Evolutionary conservation across 2,329 filamentous ascomycete species (phyloP).

Genomic region (Hypoxylon sp.): DNA sequence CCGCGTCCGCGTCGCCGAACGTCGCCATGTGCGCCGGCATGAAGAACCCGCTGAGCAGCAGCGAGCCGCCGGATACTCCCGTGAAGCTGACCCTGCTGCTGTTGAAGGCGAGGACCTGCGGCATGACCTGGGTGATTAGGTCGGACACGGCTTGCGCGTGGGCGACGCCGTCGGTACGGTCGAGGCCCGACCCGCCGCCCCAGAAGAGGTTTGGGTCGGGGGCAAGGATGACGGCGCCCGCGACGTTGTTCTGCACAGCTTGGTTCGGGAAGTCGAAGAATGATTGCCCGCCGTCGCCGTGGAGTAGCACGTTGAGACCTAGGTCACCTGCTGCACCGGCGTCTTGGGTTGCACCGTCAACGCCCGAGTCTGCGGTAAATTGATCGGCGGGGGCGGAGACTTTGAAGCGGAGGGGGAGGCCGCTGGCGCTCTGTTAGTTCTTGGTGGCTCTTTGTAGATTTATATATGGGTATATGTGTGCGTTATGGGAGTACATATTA

Average conservation of each 20-base stretch:
- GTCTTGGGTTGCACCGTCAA: constrained; percentile 60
- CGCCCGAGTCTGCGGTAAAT: constrained; percentile 65
- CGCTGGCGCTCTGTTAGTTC: constrained; percentile 53
- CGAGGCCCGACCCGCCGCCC: constrained; percentile 68
- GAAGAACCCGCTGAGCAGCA: constrained; percentile 71
- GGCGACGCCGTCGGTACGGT: constrained; percentile 68
- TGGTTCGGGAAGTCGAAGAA: constrained; percentile 73
- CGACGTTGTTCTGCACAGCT: constrained; percentile 64
- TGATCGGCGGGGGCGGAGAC: constrained; percentile 68
- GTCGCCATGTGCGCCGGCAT: constrained; percentile 69
- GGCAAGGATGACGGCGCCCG: constrained; percentile 68
- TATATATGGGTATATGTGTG: not conserved
- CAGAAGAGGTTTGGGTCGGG: constrained; percentile 70
- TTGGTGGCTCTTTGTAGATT: not conserved
- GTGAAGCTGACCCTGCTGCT: constrained; percentile 68
- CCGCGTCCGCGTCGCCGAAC: constrained; percentile 51
- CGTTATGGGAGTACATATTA: not conserved
- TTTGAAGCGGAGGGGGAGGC: constrained; percentile 69
- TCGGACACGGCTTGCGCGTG: constrained; percentile 70
- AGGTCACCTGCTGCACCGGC: constrained; percentile 57
- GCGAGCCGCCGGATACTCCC: constrained; percentile 68
- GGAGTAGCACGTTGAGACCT: constrained; percentile 71
- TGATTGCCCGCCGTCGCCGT: constrained; percentile 72
- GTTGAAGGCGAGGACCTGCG: constrained; percentile 69
- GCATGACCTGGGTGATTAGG: constrained; percentile 64